These are phyloP conservation scores for Solanum chilense DNA, from an alignment of 257 asterid species.

Conservation along the genomic window DNA sequence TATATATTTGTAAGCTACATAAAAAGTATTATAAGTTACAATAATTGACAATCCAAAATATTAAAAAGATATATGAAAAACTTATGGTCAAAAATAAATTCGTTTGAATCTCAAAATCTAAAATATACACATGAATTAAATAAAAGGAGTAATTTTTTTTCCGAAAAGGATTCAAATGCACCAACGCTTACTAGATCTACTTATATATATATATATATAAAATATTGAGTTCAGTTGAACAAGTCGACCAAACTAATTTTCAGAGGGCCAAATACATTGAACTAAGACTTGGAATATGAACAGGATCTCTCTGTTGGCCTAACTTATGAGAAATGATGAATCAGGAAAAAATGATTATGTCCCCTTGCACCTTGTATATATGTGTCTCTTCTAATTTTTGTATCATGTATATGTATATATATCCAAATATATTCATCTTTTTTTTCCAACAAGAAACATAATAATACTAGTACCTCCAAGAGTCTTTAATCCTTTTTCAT, in stretches of 20 bases:
- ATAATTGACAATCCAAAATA: too few species aligned
- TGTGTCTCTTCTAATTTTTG: background rate
- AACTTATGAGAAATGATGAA: background rate
- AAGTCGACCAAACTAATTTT: background rate
- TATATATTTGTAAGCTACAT: too few species aligned
- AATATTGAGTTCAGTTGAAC: background rate
- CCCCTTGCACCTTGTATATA: background rate
- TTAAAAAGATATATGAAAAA: too few species aligned
- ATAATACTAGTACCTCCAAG: background rate
- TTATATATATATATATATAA: too few species aligned
- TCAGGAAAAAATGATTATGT: background rate
- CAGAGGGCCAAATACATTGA: background rate
- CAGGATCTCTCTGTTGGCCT: background rate
- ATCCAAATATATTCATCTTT: background rate
- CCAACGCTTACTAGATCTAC: background rate
- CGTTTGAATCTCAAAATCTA: too few species aligned
- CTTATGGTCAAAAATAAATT: too few species aligned
- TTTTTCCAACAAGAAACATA: background rate
- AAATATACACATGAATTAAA: too few species aligned
- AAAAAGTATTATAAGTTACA: too few species aligned
- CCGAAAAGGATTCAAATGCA: too few species aligned
- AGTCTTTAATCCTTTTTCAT: background rate
- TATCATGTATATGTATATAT: background rate
- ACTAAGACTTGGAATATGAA: background rate
- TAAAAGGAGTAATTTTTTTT: too few species aligned